These are phyloP conservation scores for Aureobasidium vineae DNA, from an alignment of 2,329 filamentous ascomycete genomes.

Conservation along the genomic window DNA sequence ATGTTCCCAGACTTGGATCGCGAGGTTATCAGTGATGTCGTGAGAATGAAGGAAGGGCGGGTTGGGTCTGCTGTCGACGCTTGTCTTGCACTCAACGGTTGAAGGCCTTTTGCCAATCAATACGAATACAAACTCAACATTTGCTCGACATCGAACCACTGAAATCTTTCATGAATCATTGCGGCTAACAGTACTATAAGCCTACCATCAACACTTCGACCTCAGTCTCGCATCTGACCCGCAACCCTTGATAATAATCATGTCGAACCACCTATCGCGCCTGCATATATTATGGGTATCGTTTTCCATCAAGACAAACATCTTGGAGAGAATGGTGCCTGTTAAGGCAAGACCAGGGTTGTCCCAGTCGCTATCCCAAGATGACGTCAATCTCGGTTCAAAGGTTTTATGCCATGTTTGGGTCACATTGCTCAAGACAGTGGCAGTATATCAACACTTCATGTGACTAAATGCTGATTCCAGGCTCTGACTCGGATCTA, in stretches of 20 bases:
- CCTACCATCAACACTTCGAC: neutral
- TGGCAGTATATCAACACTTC: neutral
- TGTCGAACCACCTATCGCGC: neutral
- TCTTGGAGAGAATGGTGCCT: neutral
- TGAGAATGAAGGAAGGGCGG: constrained; percentile 86
- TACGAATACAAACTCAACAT: neutral
- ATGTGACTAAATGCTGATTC: neutral
- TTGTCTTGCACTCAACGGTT: constrained; percentile 47
- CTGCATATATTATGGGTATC: neutral
- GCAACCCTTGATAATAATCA: too few relatives aligned
- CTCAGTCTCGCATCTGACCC: too few relatives aligned
- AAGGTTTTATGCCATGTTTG: neutral
- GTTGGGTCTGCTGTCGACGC: constrained; percentile 51
- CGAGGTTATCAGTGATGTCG: constrained; percentile 95
- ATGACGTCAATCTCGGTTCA: neutral
- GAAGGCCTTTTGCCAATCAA: neutral
- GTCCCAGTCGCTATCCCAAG: neutral
- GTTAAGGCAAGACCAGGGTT: neutral
- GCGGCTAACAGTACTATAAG: neutral
- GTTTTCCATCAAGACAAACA: neutral
- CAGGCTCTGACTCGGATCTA: neutral
- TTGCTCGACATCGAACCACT: neutral
- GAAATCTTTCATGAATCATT: neutral
- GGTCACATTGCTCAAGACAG: neutral
- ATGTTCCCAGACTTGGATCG: constrained; percentile 97